phyloP scores from a whole-genome alignment of 495 filamentous ascomycete genomes.

The Neurospora discreta region DNA sequence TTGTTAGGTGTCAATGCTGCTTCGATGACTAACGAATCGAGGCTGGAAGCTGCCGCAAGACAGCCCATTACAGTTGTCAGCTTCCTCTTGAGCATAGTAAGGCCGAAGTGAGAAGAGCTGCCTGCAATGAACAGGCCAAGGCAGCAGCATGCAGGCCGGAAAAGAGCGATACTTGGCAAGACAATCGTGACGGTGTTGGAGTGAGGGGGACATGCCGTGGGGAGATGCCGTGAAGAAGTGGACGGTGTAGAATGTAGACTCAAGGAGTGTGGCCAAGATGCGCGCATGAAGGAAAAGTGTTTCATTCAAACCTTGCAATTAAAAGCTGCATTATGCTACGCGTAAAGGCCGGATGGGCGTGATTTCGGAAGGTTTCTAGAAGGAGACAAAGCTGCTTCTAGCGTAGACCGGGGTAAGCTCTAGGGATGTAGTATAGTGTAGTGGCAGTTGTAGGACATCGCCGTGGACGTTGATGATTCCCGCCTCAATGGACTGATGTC shows the following conservation, averaged over 20 bases:
- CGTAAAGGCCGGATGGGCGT: constrained; percentile 24
- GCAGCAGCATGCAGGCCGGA: constrained; percentile 1
- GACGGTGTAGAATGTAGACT: constrained; percentile 17
- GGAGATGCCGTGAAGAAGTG: constrained; percentile 9
- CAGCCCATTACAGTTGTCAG: background rate
- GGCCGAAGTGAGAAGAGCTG: background rate
- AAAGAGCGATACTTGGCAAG: constrained; percentile 14
- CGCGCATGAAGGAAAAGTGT: constrained; percentile 38
- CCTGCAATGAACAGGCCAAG: background rate
- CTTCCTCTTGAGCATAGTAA: background rate
- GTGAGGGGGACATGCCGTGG: constrained; percentile 2
- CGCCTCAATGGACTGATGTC: background rate
- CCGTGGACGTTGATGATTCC: background rate
- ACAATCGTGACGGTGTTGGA: constrained; percentile 1
- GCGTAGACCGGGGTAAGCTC: constrained; percentile 6
- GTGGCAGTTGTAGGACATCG: background rate
- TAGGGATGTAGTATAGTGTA: too few species aligned
- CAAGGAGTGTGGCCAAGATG: constrained; percentile 18
- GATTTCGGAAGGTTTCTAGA: constrained; percentile 33
- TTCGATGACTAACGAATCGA: background rate
- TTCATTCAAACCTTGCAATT: constrained; percentile 38
- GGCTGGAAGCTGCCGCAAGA: background rate
- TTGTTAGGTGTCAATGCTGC: constrained; percentile 27
- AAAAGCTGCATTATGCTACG: constrained; percentile 38
- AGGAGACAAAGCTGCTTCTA: constrained; percentile 31